Evolutionary conservation across 371 early-diverging fungal species (phyloP), one percentile per base, ranked within the genome.

Genomic region (Entomophthora muscae): DNA sequence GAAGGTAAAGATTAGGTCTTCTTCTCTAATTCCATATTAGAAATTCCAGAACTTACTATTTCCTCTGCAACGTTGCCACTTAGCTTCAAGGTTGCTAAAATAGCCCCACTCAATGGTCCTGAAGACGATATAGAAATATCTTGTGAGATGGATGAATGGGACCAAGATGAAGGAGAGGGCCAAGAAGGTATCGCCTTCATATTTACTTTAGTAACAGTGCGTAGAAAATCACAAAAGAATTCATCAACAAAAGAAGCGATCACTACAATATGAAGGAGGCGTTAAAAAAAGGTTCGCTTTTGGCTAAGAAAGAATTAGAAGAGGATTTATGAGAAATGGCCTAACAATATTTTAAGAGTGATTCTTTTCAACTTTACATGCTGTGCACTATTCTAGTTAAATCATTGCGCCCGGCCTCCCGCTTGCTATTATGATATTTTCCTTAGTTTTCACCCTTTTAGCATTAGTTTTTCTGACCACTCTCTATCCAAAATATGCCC

Each of bases 191-290:
- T 52, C 13, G 27, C 22, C 12, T 22, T 61, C 7, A 26, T 17
- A 33, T 26, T 62, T 52, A 29, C 13, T 52, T 7, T 62, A 53
- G 12, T 30, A 26, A 28, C 22, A 7, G 21, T n/a, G 2, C 32
- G 26, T 26, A 21, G 52, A 12, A 31, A 26, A 29, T 24, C 30
- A 61, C 21, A n/a, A 31, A 53, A 23, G 17, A 54, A 23, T 63
- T 63, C 22, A 27, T 5, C 5, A 63, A 55, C 21, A 52, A 21
- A n/a, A 24, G 63, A 3, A 24, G 10, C n/a, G 53, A 53, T 10
- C 63, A 63, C n/a, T 63, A 63, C 31, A 63, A 63, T 54, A 63
- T 63, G 63, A 51, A 32, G n/a, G 55, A 63, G 5, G 63, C 55
- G 2, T 63, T 63, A 32, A 53, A 17, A 27, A 63, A 53, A 24